Evolutionary conservation across 352 stramenopile species (phyloP).

Genomic region (Pythium folliculosum): DNA sequence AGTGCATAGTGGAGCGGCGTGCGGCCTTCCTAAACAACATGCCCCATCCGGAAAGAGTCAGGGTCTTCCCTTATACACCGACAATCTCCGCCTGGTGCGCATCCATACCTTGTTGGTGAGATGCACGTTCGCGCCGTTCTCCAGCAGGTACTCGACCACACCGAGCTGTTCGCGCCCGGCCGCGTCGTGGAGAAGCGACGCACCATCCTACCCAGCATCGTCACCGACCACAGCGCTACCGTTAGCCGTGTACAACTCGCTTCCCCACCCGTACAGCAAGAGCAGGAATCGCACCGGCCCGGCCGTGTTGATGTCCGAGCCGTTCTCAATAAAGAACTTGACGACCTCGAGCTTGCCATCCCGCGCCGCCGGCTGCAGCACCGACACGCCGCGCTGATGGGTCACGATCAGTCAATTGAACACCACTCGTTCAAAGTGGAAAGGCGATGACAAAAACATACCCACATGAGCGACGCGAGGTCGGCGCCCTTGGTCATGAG

Average conservation of each 20-base stretch:
- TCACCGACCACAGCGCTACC: too few species aligned
- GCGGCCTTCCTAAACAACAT: constrained; percentile 9
- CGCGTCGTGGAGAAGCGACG: constrained; percentile 15
- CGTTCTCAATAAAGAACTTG: constrained; percentile 20
- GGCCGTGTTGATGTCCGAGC: constrained; percentile 9
- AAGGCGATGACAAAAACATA: constrained; percentile 13
- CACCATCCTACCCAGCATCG: neutral
- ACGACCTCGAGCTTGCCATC: constrained; percentile 19
- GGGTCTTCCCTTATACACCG: neutral
- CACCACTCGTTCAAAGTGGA: too few species aligned
- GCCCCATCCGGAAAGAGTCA: neutral
- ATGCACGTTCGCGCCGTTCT: constrained; percentile 2
- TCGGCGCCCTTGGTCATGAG: constrained; percentile 14
- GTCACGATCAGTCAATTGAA: neutral
- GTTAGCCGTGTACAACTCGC: too few species aligned
- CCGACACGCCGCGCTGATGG: constrained; percentile 16
- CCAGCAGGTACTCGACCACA: constrained; percentile 13
- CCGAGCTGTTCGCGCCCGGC: constrained; percentile 5
- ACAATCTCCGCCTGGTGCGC: neutral
- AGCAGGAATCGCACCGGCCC: constrained; percentile 1
- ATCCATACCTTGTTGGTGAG: constrained; percentile 9
- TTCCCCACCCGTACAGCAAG: neutral
- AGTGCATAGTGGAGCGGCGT: constrained; percentile 6
- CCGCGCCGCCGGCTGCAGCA: constrained; percentile 14
- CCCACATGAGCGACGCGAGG: constrained; percentile 14